Conservation (phyloP, 2,329 filamentous ascomycete genomes). For the Chrysosporium queenslandicum region DNA sequence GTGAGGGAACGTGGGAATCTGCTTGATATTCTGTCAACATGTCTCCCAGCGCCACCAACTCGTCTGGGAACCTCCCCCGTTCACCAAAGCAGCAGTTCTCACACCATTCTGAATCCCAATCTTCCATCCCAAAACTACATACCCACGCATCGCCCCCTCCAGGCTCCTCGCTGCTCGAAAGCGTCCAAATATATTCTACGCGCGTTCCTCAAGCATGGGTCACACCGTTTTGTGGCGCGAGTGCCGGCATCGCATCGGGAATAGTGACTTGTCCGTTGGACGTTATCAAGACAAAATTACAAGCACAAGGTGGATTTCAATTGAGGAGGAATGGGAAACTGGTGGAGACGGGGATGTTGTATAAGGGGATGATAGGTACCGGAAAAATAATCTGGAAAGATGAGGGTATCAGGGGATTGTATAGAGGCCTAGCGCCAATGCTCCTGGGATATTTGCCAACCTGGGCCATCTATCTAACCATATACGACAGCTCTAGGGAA, state of each 20-base stretch:
- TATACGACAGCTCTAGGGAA: slow-evolving; percentile 82
- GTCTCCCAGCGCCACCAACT: slow-evolving; percentile 37
- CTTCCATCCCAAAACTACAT: slow-evolving; percentile 21
- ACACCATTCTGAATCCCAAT: slow-evolving; percentile 9
- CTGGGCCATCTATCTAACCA: slow-evolving; percentile 95
- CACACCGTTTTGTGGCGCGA: slow-evolving; percentile 75
- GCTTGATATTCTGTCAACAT: slow-evolving; percentile 34
- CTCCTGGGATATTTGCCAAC: slow-evolving; percentile 91
- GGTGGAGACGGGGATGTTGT: slow-evolving; percentile 48
- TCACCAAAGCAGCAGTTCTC: slow-evolving; percentile 22
- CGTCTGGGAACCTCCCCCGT: slow-evolving; percentile 27
- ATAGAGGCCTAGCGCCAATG: slow-evolving; percentile 87
- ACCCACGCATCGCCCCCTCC: slow-evolving; percentile 24
- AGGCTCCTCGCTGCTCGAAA: slow-evolving; percentile 25
- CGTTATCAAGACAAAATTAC: slow-evolving; percentile 97
- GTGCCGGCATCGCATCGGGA: slow-evolving; percentile 84
- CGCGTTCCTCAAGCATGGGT: slow-evolving; percentile 50
- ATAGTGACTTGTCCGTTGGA: slow-evolving; percentile 94
- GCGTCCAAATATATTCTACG: slow-evolving; percentile 36
- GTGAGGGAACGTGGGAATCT: slow-evolving; percentile 31
- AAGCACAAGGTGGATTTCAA: slow-evolving; percentile 81
- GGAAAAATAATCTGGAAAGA: slow-evolving; percentile 75
- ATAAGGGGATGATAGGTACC: slow-evolving; percentile 79
- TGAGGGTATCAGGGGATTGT: slow-evolving; percentile 82
- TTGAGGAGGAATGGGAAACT: slow-evolving; percentile 34